Base-by-base conservation (phyloP, 2,329 filamentous ascomycete species). In the Calonectria naviculata region DNA sequence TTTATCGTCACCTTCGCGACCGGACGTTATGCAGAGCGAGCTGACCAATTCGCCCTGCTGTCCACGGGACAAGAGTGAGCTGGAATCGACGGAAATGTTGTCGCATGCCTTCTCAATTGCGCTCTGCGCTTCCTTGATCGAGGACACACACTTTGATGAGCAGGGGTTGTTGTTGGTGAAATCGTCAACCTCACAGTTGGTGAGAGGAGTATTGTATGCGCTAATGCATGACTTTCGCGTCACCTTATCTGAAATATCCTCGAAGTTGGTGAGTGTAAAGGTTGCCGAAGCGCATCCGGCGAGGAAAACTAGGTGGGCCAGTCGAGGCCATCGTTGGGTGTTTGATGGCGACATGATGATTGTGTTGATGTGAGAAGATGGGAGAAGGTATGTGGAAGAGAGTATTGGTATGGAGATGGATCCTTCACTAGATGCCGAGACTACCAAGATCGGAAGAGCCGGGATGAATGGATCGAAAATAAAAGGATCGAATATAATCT, bases 151-250 rank as follows among this genome's bases (percentile, higher is more conserved):
- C 4, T 65, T 69, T 5, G 68, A 42, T 19, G 85, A 86, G 76
- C 86, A 88, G 2, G 74, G 74, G 15, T 73, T 79, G 41, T 80
- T 80, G 3, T 66, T 66, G 29, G 86, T 86, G 73, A 87, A 78
- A 34, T 78, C 85, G 66, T 66, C 31, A 4, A 74, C 38, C 5
- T 63, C 68, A 75, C 86, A 88, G 61, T 81, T 80, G n/a, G 67
- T 47, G 29, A 88, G 81, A 6, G 81, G 81, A 7, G 79, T 78
- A 73, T 85, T 84, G 78, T 88, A 88, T 38, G 83, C 85, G 42
- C 82, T 74, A 17, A 83, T 77, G 73, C 86, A 88, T 47, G 73
- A 74, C 41, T 83, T 66, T 0, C 84, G 81, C 12, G 84, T 78
- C 5, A 80, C 75, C n/a, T 80, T 71, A 13, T 82, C 78, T n/a